Evolutionary conservation across 2,329 filamentous ascomycete genomes (phyloP).

Genomic region (Cercospora nicotianae): DNA sequence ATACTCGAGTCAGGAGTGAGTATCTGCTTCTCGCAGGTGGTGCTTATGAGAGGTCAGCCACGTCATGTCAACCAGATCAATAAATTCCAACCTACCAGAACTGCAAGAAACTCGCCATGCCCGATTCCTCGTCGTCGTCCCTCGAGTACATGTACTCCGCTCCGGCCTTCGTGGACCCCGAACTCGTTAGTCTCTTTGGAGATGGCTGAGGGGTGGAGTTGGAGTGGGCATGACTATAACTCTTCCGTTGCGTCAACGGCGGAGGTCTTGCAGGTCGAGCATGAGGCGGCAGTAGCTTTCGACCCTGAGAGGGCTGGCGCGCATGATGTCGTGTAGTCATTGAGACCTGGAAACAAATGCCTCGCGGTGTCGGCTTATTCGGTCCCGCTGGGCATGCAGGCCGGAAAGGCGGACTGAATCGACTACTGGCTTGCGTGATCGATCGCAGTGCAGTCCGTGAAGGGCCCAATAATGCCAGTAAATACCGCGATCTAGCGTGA

Average conservation of each 20-base stretch:
- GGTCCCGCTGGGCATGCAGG: background rate
- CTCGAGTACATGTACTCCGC: constrained; percentile 20
- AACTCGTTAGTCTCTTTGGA: constrained; percentile 17
- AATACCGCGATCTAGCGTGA: background rate
- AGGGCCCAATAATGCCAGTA: background rate
- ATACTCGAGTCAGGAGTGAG: constrained; percentile 60
- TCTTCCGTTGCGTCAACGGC: constrained; percentile 28
- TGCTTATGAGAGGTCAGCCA: constrained; percentile 44
- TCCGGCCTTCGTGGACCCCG: constrained; percentile 25
- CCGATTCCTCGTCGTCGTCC: constrained; percentile 44
- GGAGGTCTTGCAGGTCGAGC: constrained; percentile 30
- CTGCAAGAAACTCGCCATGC: constrained; percentile 55
- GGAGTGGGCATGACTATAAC: constrained; percentile 22
- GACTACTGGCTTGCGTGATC: background rate
- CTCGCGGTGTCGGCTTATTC: background rate
- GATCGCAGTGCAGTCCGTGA: background rate
- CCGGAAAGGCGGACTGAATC: background rate
- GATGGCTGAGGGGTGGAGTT: constrained; percentile 19
- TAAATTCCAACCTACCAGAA: constrained; percentile 48
- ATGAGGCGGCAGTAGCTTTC: constrained; percentile 32
- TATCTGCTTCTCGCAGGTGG: constrained; percentile 66
- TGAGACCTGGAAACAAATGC: constrained; percentile 8
- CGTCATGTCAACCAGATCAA: background rate
- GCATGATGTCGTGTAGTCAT: constrained; percentile 33
- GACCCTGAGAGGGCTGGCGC: constrained; percentile 32